These are phyloP conservation scores for Trichoderma orchidacearum DNA, from an alignment of 495 filamentous ascomycete species.

Conservation along the genomic window DNA sequence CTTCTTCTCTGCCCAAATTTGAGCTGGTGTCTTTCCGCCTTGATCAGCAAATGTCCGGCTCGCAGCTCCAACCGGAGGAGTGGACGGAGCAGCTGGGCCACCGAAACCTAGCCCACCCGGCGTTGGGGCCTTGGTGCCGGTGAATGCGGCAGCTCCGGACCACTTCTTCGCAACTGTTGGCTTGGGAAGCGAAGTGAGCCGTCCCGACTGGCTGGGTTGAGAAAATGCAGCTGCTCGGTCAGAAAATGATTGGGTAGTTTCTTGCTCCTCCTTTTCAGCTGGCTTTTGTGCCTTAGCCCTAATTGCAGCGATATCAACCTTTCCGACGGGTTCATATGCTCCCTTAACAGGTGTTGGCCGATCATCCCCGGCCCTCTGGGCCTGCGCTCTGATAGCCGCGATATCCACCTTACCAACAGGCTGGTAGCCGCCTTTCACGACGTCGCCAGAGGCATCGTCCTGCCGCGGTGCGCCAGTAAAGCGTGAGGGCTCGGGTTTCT, in stretches of 20 bases:
- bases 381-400: slow-evolving; percentile 69
- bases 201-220: slow-evolving; percentile 44
- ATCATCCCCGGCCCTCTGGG: slow-evolving; percentile 57
- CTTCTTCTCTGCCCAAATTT: slow-evolving; percentile 96
- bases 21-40: slow-evolving; percentile 91
- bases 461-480: slow-evolving; percentile 25
- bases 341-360: slow-evolving; percentile 76
- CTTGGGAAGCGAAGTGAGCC: slow-evolving; percentile 79
- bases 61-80: slow-evolving; percentile 57
- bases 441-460: slow-evolving; percentile 36
- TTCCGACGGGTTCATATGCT: slow-evolving; percentile 82
- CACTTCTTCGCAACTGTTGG: slow-evolving; percentile 89
- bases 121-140: slow-evolving; percentile 76
- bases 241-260: slow-evolving; percentile 42
- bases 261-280: slow-evolving; percentile 28
- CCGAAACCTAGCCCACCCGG: slow-evolving; percentile 50
- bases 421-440: slow-evolving; percentile 86
- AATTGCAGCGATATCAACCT: slow-evolving; percentile 91
- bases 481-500: slow-evolving; percentile 48
- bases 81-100: slow-evolving; percentile 29
- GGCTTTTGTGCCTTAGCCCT: slow-evolving; percentile 63
- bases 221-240: slow-evolving; percentile 54
- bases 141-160: slow-evolving; percentile 54
- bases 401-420: slow-evolving; percentile 96
- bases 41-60: slow-evolving; percentile 89